A percentile compares a stretch with the other conserved stretches of the same genome.
These are phyloP conservation scores for Lentinula sp. DNA, from an alignment of 768 basidiomycete genomes.

Conservation along the genomic window DNA sequence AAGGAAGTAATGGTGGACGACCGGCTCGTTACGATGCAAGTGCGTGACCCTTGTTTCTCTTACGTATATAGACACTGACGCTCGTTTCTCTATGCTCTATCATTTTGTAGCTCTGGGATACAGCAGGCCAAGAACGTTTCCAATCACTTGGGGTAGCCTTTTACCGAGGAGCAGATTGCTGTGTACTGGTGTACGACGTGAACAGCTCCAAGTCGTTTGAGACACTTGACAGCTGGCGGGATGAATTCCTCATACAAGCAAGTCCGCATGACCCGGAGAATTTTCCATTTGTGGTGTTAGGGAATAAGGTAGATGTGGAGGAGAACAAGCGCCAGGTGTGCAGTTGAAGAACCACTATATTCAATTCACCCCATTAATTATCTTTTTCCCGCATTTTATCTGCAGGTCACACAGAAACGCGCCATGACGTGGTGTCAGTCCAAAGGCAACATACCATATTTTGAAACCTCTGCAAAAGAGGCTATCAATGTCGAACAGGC, in stretches of 20 bases:
- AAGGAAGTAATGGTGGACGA: conserved; percentile 99
- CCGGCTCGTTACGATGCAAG: conserved; percentile 98
- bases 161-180: conserved; percentile 98
- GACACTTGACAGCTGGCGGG: conserved; percentile 97
- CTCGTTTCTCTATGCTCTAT: not conserved
- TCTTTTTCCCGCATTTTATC: not conserved
- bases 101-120: conserved; percentile 83
- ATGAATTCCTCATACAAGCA: conserved; percentile 98
- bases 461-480: conserved; percentile 99
- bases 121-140: conserved; percentile 98
- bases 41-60: conserved; percentile 22
- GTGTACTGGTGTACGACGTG: conserved; percentile 98
- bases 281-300: conserved; percentile 98
- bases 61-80: conserved; percentile 1
- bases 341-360: not conserved
- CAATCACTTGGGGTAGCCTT: conserved; percentile 98
- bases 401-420: conserved; percentile 94
- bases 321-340: conserved; percentile 94
- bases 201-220: conserved; percentile 99
- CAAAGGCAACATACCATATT: conserved; percentile 99
- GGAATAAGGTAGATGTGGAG: conserved; percentile 99
- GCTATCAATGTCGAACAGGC: conserved; percentile 99
- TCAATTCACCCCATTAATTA: conserved; percentile 5
- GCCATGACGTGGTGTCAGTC: conserved; percentile 99
- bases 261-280: conserved; percentile 99